Evolutionary conservation across 2,329 filamentous ascomycete species (phyloP), one percentile per base, ranked within the genome.

Genomic region (Plectosphaerella plurivora): DNA sequence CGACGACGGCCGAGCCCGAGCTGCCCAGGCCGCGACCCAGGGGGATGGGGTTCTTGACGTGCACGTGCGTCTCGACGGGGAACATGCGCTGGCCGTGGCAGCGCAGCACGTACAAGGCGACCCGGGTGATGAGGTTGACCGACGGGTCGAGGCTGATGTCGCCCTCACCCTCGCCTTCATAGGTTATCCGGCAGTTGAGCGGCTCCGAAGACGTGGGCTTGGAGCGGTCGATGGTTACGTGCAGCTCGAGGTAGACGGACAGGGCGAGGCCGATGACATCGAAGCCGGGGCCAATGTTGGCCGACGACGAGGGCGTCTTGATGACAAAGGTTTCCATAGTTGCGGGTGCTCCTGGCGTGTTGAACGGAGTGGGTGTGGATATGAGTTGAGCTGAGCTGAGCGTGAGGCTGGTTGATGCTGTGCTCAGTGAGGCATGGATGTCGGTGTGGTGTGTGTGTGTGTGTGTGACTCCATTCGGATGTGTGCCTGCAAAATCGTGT

Each of bases 221-320:
- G 62, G 76, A 71, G 54, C 83, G 76, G 69, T 88, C 82, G 64
- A 95, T 79, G 57, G 86, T 90, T 68, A 97, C 88, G 58, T 86
- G 81, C 52, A 97, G 78, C 75, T 97, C 92, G 59, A 99, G 88
- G 75, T 93, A 96, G 70, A 97, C 86, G 59, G 91, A 96, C 60
- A 99, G 81, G 9, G 93, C 93, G 56, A 99, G 86, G 61, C 94
- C 91, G 68, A 97, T 96, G 63, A 97, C 93, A 77, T 99, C 93
- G 78, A 97, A 99, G 54, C 93, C 93, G 47, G 93, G 93, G 61
- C 91, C 93, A 67, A 97, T 97, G 77, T 97, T 97, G 74, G 93
- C 93, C 56, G 92, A 97, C 55, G 93, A 97, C 75, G 90, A 95
- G 59, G 93, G 93, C 56, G 91, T 90, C 73, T 81, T 84, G 77